These are phyloP conservation scores for Lagenidium sp. DNA, from an alignment of 352 stramenopile species.

Conservation along the genomic window DNA sequence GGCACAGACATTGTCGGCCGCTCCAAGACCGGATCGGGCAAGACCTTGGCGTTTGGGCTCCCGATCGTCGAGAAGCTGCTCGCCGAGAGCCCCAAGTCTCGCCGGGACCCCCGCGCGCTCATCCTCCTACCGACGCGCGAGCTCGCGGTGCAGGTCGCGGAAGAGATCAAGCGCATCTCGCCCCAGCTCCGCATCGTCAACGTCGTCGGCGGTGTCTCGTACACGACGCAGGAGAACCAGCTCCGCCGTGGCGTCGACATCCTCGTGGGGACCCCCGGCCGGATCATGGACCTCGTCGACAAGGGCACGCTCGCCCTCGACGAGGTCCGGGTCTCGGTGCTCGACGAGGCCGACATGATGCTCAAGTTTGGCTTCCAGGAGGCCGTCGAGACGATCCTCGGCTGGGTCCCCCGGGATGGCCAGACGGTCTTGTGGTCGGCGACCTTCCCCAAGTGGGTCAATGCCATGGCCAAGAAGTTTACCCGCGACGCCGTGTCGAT, in stretches of 20 bases:
- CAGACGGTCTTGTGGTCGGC: conserved; percentile 96
- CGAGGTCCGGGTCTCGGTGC: conserved; percentile 84
- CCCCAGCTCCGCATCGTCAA: conserved; percentile 86
- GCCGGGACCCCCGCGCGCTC: conserved; percentile 81
- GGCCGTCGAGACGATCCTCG: conserved; percentile 94
- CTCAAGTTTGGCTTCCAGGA: conserved; percentile 98
- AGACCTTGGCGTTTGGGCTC: conserved; percentile 70
- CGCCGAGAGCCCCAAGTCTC: conserved; percentile 19
- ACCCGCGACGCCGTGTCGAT: conserved; percentile 90
- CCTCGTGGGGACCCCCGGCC: conserved; percentile 94
- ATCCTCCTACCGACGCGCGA: conserved; percentile 96
- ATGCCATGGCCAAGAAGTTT: conserved; percentile 89
- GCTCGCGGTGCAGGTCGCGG: conserved; percentile 94
- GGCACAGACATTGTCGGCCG: conserved; percentile 76
- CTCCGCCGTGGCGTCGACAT: conserved; percentile 90
- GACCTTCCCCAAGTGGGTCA: conserved; percentile 95
- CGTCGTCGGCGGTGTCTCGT: conserved; percentile 92
- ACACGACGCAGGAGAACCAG: conserved; percentile 89
- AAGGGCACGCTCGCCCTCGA: conserved; percentile 89
- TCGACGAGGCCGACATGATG: conserved; percentile 98
- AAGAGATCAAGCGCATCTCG: conserved; percentile 83
- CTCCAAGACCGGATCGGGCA: conserved; percentile 76
- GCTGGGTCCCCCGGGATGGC: conserved; percentile 50
- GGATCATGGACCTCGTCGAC: conserved; percentile 95
- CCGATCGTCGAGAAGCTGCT: conserved; percentile 73